These are phyloP conservation scores for Brassica nigra DNA, from an alignment of 345 rosid species.

Conservation along the genomic window DNA sequence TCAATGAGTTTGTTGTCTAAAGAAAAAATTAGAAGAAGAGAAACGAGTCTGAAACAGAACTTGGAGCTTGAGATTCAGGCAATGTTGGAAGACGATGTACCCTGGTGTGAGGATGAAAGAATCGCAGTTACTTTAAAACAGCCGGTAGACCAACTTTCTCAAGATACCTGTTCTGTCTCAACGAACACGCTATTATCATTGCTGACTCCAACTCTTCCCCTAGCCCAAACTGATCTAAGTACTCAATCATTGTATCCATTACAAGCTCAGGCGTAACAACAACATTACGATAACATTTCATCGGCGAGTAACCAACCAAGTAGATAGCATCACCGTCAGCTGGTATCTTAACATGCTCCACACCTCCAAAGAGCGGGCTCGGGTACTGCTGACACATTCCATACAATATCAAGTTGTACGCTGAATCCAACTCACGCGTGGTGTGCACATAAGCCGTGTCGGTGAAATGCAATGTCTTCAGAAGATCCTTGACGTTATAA, in stretches of 20 bases:
- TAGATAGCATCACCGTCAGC: slow-evolving; percentile 1
- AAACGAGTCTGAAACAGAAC: too few species aligned
- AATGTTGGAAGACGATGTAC: neutral
- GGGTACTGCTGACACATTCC: slow-evolving; percentile 17
- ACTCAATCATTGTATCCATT: slow-evolving; percentile 23
- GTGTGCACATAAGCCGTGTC: neutral
- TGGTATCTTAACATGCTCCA: slow-evolving; percentile 22
- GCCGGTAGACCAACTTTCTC: neutral
- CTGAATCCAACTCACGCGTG: neutral
- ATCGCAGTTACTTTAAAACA: neutral
- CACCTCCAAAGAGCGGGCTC: neutral
- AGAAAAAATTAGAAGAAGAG: too few species aligned
- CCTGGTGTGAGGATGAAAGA: neutral
- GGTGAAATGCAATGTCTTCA: neutral
- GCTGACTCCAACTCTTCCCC: slow-evolving; percentile 60
- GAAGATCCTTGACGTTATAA: slow-evolving; percentile 15
- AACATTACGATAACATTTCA: slow-evolving; percentile 1
- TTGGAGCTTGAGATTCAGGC: neutral
- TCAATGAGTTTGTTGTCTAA: too few species aligned
- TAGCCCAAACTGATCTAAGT: slow-evolving; percentile 55
- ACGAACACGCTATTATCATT: slow-evolving; percentile 52
- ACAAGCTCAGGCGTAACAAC: slow-evolving; percentile 2
- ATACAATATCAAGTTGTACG: neutral
- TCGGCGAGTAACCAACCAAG: slow-evolving; percentile 13
- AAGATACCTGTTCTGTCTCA: slow-evolving; percentile 8